Evolutionary conservation across 1,139 yeast species (phyloP), one percentile per base, ranked within the genome.

Genomic region (Blastobotrys malaysiensis): DNA sequence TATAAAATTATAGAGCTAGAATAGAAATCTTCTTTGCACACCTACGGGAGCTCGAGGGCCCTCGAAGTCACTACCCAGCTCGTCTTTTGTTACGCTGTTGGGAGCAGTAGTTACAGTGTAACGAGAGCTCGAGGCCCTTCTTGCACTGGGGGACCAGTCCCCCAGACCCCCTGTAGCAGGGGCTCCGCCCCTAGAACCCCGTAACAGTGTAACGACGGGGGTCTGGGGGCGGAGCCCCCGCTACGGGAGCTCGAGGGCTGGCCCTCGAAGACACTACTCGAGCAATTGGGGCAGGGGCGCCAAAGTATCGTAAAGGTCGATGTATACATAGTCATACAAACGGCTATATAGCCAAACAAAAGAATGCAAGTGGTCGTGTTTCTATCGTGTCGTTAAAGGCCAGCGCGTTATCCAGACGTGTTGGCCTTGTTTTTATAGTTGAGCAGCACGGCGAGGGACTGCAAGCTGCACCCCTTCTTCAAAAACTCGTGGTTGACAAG

Each of bases 401-500:
- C 3, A 9, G 13, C 31, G 13, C 31, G 11, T 31, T 31, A 31
- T 2, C 39, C 16, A 11, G 39, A 31, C 21, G 24, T 46, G 21
- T 46, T 36, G 13, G 53, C 43, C 54, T 59, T 58, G 39, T 55
- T 69, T 68, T 83, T 85, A 87, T 91, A 87, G 54, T 84, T 83
- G 61, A 88, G 75, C 60, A 93, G 74, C 13, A 84, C 77, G 1
- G 91, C 82, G 67, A 93, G 75, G 54, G 83, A 87, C 36, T 77
- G 78, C 49, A 87, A 77, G 31, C 79, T 77, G 60, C 96, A 89
- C 21, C 93, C 86, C 70, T 81, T 81, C 59, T 77, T 77, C 61
- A 93, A 81, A 70, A 93, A 93, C 53, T 84, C 83, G 67, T 91
- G 97, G 60, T 82, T 83, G 48, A 93, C 74, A 55, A 93, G 77